A percentile compares a stretch with the other conserved stretches of the same genome.
phyloP scores from a whole-genome alignment of 345 rosid genomes.

The Laguncularia racemosa region DNA sequence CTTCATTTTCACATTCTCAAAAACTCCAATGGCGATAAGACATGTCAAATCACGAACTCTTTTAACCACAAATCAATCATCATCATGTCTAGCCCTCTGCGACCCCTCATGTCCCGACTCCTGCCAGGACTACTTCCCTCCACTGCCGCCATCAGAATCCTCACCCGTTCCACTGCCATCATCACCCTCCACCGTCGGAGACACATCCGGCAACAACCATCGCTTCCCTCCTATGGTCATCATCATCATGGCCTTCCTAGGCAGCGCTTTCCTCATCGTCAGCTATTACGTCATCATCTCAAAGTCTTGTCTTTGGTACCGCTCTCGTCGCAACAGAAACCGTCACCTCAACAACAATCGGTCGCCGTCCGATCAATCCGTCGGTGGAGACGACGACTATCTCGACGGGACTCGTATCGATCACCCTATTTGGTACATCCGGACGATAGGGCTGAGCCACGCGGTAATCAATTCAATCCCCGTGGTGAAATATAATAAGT shows the following conservation, averaged over 20 bases:
- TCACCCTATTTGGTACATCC: slow-evolving; percentile 67
- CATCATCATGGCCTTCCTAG: slow-evolving; percentile 25
- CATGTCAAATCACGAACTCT: slow-evolving; percentile 15
- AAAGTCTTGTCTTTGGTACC: slow-evolving; percentile 19
- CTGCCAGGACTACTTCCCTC: not conserved
- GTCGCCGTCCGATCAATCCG: slow-evolving; percentile 3
- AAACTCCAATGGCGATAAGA: slow-evolving; percentile 7
- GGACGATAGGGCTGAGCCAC: slow-evolving; percentile 63
- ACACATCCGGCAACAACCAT: slow-evolving; percentile 3
- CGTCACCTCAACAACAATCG: slow-evolving; percentile 4
- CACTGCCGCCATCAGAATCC: too few relatives aligned
- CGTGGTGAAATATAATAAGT: slow-evolving; percentile 48
- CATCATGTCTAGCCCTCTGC: slow-evolving; percentile 10
- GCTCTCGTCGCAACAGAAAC: slow-evolving; percentile 16
- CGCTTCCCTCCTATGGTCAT: slow-evolving; percentile 23
- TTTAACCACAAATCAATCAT: not conserved
- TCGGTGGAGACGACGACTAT: slow-evolving; percentile 25
- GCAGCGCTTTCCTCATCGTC: slow-evolving; percentile 30
- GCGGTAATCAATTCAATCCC: slow-evolving; percentile 62
- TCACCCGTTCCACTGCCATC: not conserved
- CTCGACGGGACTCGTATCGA: slow-evolving; percentile 37
- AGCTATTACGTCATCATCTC: slow-evolving; percentile 26
- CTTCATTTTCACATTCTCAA: not conserved
- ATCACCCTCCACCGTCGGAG: slow-evolving; percentile 9
- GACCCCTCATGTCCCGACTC: slow-evolving; percentile 8